Evolutionary conservation across 208 protist genomes (phyloP), one percentile per base, ranked within the genome.

Genomic region (Ichthyophonus hoferi): DNA sequence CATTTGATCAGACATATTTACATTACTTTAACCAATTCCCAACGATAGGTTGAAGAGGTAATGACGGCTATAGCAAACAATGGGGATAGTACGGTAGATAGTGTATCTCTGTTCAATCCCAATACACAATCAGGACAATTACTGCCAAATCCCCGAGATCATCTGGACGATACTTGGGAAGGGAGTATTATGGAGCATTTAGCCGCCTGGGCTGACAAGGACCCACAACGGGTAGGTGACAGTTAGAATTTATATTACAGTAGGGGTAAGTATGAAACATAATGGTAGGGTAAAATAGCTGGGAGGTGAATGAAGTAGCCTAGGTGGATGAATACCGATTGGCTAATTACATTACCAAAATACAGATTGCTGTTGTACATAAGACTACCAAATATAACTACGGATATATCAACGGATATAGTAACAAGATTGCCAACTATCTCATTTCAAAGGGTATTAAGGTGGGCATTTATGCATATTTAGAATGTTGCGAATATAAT

Each of bases 371-470:
- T 7, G 50, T 67, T 7, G 50, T 67, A 24, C 50, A 67, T 24
- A 67, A 67, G 50, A 24, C 7, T 24, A 67, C 7, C 7, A 67
- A 67, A 24, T 67, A 67, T 2, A 42, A 2, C 17, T 87, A 79
- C 37, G 42, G 38, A 37, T 14, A 87, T 17, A 43, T 76, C 1
- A 34, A 90, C 42, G 67, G 7, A 1, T 17, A 38, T 12, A 88
- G 83, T 82, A 91, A 88, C 77, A 82, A 83, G 31, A 31, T 91
- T 0, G 89, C 89, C 38, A 85, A 88, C 42, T 78, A 79, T 41
- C 84, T 91, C 14, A 37, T 91, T 83, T 0, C 40, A 1, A 40
- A 88, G 38, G 85, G 85, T 40, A 24, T 67, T n/a, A 7, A 67
- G 50, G 50, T 67, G 24, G 50, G 50, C 50, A 67, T 24, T n/a